Evolutionary conservation across 2,329 filamentous ascomycete species (phyloP), one percentile per base, ranked within the genome.

Genomic region (Graphiopsis chlorocephala): DNA sequence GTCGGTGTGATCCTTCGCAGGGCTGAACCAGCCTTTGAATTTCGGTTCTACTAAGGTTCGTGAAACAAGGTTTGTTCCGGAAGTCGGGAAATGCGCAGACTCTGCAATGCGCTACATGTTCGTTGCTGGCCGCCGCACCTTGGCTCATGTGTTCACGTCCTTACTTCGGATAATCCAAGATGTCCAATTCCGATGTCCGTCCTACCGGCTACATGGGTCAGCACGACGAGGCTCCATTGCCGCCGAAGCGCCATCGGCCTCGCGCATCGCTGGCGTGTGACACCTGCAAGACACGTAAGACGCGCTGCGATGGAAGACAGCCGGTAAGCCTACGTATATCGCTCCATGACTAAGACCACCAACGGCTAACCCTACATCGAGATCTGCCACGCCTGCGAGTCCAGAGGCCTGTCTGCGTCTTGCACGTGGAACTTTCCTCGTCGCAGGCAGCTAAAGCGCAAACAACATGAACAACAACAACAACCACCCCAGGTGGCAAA

Each of bases 201-300:
- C 31, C 31, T n/a, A 53, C 59, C 45, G 29, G 29, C 20, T 48
- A 61, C 25, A 53, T 48, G 12, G 45, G 29, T 38, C 59, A 61
- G 29, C 28, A 23, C n/a, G 26, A 25, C 15, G 47, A 52, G 2
- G 47, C 31, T 38, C 47, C 59, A 14, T 50, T 61, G 12, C 58
- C 58, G 31, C 57, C 58, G 10, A 61, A 61, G 47, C 45, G 59
- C 29, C 59, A 61, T 53, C 59, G 59, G 23, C 59, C 59, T 25
- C 59, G 59, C 23, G 59, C 59, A 17, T 61, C 59, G 25, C 47
- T 71, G 84, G 68, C 68, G 33, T 70, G 68, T 58, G 67, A 67
- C 20, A 67, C 69, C 17, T 72, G 70, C 65, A 66, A 68, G 28
- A 68, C 69, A 15, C 67, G 70, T 11, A 72, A 72, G 64, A 72